These are phyloP conservation scores for Lanmaoa rubissima DNA, from an alignment of 768 basidiomycete genomes.

Conservation along the genomic window DNA sequence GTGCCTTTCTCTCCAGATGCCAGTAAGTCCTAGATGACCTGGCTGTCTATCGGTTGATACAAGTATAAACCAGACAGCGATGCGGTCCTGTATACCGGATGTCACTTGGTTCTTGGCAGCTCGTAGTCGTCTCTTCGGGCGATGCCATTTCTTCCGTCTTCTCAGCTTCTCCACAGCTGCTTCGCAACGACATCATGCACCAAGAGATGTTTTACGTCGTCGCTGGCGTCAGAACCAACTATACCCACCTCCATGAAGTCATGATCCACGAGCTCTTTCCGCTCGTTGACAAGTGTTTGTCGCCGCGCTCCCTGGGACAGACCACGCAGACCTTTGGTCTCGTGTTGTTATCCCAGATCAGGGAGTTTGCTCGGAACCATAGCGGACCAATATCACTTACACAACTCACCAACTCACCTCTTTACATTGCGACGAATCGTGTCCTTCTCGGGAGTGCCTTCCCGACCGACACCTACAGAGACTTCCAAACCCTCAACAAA, in stretches of 20 bases:
- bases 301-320: constrained; percentile 9
- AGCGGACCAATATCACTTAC: constrained; percentile 10
- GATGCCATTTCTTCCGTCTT: constrained; percentile 14
- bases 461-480: constrained; percentile 18
- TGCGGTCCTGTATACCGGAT: constrained; percentile 17
- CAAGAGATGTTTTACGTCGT: constrained; percentile 13
- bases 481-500: constrained; percentile 18
- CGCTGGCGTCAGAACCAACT: constrained; percentile 9
- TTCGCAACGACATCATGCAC: constrained; percentile 13
- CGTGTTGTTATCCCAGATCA: constrained; percentile 12
- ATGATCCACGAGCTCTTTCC: constrained; percentile 23
- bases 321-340: constrained; percentile 13
- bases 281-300: constrained; percentile 19
- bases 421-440: constrained; percentile 18
- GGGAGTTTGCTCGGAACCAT: neutral
- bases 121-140: constrained; percentile 17
- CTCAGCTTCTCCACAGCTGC: neutral
- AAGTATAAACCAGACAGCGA: constrained; percentile 4
- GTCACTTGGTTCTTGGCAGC: constrained; percentile 15
- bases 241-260: constrained; percentile 9
- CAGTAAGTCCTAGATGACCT: constrained; percentile 15
- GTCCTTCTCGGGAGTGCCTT: constrained; percentile 20
- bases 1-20: constrained; percentile 17
- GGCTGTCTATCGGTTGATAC: neutral
- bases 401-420: constrained; percentile 15